Base-by-base conservation (phyloP, 2,329 filamentous ascomycete genomes). In the Kalmusia sp. region DNA sequence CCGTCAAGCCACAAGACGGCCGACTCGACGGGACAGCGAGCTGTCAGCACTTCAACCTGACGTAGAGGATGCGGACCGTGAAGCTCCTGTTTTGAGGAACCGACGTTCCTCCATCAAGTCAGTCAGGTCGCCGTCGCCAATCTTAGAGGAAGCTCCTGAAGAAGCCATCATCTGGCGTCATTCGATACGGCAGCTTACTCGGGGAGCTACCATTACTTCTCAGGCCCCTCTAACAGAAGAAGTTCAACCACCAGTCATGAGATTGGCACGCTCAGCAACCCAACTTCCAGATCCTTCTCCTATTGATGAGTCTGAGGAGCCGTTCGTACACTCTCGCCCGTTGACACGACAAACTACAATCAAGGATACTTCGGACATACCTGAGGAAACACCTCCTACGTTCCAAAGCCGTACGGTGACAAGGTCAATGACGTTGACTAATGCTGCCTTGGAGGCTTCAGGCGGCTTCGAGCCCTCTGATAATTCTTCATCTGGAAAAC, bases 391-490 rank as follows among this genome's bases (percentile, higher is more conserved):
- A 6, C 41, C 49, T 8, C 40, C 49, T 17, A 25, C 47, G 5
- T 47, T 46, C 33, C 46, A 34, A 25, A 25, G 19, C n/a, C 49
- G 49, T 8, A 34, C 22, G 24, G 33, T 25, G 25, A 25, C 30
- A 28, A 30, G 28, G 21, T 12, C 27, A 12, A 17, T 27, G 5
- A 40, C 41, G 15, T 27, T 39, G 14, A 17, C 40, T 14, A 38
- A 40, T 22, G 40, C 49, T 22, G 49, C 47, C 6, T 46, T 31
- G 14, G 49, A 52, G 17, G 49, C 33, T 11, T 15, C 47, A 12
- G 40, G 19, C n/a, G 21, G 28, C 19, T 40, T n/a, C 22, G 14
- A 40, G 7, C 37, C 19, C 33, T n/a, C 6, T 6, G 12, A 12
- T 15, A 38, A 11, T 50, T 43, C 33, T n/a, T n/a, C 33, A 37